These are phyloP conservation scores for Quercus mongolica DNA, from an alignment of 306 rosid genomes.

Conservation along the genomic window DNA sequence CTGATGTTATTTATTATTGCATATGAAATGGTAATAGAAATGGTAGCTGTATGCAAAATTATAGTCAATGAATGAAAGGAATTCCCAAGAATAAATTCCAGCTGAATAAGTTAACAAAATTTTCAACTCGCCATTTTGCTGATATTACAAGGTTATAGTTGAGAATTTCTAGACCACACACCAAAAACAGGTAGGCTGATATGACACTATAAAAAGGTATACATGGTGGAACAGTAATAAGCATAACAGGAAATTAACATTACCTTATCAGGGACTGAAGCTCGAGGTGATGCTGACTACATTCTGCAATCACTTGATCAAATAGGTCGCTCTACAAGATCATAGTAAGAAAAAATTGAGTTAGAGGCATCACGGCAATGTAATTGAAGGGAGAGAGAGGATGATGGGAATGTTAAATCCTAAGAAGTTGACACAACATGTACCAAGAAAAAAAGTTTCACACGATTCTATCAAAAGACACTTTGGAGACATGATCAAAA, in stretches of 20 bases:
- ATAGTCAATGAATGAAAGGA: slow-evolving; percentile 2
- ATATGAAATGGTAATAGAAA: background rate
- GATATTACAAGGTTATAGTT: background rate
- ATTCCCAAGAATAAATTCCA: background rate
- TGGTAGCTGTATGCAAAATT: no score
- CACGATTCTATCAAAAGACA: background rate
- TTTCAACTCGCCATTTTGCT: background rate
- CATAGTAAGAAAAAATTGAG: background rate
- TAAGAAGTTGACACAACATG: background rate
- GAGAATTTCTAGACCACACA: background rate
- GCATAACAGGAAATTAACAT: background rate
- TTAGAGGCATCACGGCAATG: background rate
- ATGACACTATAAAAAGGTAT: background rate
- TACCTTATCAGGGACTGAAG: slow-evolving; percentile 50
- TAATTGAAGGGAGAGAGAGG: background rate
- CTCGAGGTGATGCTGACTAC: slow-evolving; percentile 50
- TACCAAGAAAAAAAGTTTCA: background rate
- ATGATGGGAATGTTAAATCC: background rate
- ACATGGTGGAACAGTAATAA: background rate
- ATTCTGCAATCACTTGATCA: slow-evolving; percentile 44
- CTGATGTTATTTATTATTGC: background rate
- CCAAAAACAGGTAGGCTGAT: background rate
- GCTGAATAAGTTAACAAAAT: background rate
- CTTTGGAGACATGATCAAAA: background rate
- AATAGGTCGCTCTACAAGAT: slow-evolving; percentile 41